A percentile compares a stretch with the other conserved stretches of the same genome.
Conservation (phyloP, 73 alveolate genomes). For the Paramecium octaurelia region DNA sequence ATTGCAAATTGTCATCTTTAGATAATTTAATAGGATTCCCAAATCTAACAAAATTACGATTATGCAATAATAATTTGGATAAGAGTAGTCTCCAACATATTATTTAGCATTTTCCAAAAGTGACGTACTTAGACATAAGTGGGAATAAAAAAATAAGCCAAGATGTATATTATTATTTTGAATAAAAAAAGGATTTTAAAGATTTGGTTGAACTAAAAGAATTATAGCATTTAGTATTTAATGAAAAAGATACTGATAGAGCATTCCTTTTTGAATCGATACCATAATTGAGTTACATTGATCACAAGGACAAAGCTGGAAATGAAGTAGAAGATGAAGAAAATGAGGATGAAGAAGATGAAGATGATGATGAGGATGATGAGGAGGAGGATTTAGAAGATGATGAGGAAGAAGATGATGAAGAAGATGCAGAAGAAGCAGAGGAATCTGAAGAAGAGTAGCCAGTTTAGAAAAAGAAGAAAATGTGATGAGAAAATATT, state of each 20-base stretch:
- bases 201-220: neutral
- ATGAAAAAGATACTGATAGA: neutral
- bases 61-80: neutral
- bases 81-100: neutral
- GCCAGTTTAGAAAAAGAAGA: neutral
- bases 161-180: neutral
- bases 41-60: neutral
- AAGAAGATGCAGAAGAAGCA: constrained; percentile 20
- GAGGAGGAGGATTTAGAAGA: neutral
- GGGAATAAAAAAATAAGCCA: neutral
- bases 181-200: constrained; percentile 1
- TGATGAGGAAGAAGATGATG: neutral
- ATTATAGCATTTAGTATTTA: neutral
- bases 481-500: neutral
- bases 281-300: neutral
- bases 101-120: neutral
- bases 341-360: neutral
- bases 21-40: neutral
- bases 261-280: neutral
- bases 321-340: constrained; percentile 1
- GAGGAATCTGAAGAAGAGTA: constrained; percentile 3
- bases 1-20: neutral
- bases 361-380: neutral
- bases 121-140: neutral
- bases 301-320: neutral